These are phyloP conservation scores for Porphyrellus cyaneotinctus DNA, from an alignment of 768 basidiomycete species.

Conservation along the genomic window DNA sequence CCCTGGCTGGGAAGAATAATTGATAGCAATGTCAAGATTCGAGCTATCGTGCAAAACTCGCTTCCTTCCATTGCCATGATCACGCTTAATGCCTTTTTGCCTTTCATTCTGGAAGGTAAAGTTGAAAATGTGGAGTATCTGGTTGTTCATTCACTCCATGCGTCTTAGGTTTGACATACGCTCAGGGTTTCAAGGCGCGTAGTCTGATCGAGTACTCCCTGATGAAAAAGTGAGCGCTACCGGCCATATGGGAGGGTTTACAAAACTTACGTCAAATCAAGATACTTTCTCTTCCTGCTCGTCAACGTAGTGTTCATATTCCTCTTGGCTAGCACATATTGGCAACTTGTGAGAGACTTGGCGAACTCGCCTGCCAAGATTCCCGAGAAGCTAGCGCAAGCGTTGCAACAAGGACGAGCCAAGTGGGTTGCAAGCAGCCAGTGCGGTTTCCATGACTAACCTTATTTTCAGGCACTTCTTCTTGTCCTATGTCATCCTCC, in stretches of 20 bases:
- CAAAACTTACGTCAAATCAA: slow-evolving; percentile 30
- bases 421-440: slow-evolving; percentile 38
- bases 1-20: slow-evolving; percentile 88
- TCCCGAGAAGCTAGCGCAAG: slow-evolving; percentile 85
- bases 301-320: slow-evolving; percentile 94
- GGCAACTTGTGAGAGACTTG: slow-evolving; percentile 86
- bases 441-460: slow-evolving; percentile 5
- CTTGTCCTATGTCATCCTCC: slow-evolving; percentile 78
- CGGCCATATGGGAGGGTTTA: background rate
- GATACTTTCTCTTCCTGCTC: slow-evolving; percentile 91
- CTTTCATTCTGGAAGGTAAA: slow-evolving; percentile 84
- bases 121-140: background rate
- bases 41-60: slow-evolving; percentile 91
- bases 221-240: slow-evolving; percentile 71
- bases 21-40: slow-evolving; percentile 72
- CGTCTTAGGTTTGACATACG: slow-evolving; percentile 64
- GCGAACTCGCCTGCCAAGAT: slow-evolving; percentile 93
- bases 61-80: slow-evolving; percentile 90
- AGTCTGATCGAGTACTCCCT: slow-evolving; percentile 94
- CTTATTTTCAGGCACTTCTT: slow-evolving; percentile 62
- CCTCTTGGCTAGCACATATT: slow-evolving; percentile 86
- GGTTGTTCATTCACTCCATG: background rate
- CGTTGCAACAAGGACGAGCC: slow-evolving; percentile 74
- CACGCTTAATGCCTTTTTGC: slow-evolving; percentile 80
- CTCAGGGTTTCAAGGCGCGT: slow-evolving; percentile 86